phyloP scores from a whole-genome alignment of 2,329 filamentous ascomycete species.

The Bisporella sp. region DNA sequence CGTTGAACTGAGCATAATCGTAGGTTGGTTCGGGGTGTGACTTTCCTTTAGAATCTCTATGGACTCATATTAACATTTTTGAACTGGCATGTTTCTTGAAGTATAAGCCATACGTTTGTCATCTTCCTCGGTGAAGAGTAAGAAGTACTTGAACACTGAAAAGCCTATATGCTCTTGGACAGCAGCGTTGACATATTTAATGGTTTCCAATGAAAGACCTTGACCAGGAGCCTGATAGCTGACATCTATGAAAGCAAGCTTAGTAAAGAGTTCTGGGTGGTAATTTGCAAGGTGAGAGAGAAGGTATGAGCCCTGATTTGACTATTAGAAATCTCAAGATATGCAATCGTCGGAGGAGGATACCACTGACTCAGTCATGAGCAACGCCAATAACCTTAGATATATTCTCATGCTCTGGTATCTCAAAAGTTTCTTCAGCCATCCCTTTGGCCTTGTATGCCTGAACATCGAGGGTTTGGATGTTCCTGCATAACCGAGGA shows the following conservation, averaged over 20 bases:
- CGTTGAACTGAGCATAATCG: background rate
- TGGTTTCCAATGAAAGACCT: conserved; percentile 5
- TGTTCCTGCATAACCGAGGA: conserved; percentile 32
- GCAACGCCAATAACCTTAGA: conserved; percentile 4
- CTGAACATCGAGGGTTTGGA: conserved; percentile 23
- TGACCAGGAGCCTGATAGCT: conserved; percentile 10
- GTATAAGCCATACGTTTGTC: background rate
- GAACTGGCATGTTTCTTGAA: background rate
- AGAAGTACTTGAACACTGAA: conserved; percentile 15
- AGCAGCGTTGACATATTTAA: conserved; percentile 9
- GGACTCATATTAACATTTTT: background rate
- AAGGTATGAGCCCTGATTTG: conserved; percentile 11
- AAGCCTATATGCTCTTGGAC: conserved; percentile 10
- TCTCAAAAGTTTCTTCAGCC: conserved; percentile 25
- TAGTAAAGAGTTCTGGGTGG: conserved; percentile 5
- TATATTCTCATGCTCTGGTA: conserved; percentile 21
- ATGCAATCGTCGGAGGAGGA: background rate
- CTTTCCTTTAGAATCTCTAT: background rate
- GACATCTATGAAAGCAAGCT: conserved; percentile 13
- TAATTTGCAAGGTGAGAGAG: conserved; percentile 14
- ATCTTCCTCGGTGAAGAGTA: conserved; percentile 14
- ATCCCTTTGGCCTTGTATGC: conserved; percentile 27
- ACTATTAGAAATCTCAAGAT: background rate
- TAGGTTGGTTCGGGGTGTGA: background rate
- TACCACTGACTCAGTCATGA: conserved; percentile 9